Base-by-base conservation (phyloP, 164 flowering plant species). In the Taxillus chinensis region DNA sequence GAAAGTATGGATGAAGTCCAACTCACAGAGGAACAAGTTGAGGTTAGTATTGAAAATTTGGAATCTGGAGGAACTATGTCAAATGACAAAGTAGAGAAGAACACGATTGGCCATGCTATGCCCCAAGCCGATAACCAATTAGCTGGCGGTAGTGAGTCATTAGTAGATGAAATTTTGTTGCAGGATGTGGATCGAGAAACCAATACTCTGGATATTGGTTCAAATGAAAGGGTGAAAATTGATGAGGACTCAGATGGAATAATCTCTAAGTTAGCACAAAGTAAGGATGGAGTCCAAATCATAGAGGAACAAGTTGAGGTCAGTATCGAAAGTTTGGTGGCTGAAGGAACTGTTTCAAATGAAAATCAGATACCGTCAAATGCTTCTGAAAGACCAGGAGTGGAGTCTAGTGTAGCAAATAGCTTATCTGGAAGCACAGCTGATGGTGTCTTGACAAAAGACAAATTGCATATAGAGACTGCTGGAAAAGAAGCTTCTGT, bases 271-370 rank as follows among this genome's bases (percentile, higher is more conserved):
- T 60, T 65, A 55, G 45, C 63, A 12, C 15, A 67, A 15, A 62
- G 17, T 45, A 61, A 37, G 5, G 80, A 64, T 62, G 49, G 38
- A 50, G 45, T 16, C 13, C 66, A 70, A 62, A 63, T 59, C 40
- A 45, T 45, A 53, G 67, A 53, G 63, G 62, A 70, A 64, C 73
- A 70, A 59, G 15, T 50, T 16, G 73, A 61, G 50, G 71, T 38
- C 17, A 71, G 61, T 59, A 61, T 73, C 52, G 65, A 64, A 54
- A 59, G 2, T 55, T 56, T 64, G 64, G 53, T 56, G 60, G 17
- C 71, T 60, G 79, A 67, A 61, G 75, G 3, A 11, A 68, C 55
- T 56, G 43, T 64, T 55, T 56, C 73, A 46, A 45, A 57, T n/a
- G 68, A 10, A 13, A 39, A 46, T 41, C 49, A 63, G 64, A 50